A percentile compares a stretch with the other conserved stretches of the same genome.
These are phyloP conservation scores for Arthroderma sp. DNA, from an alignment of 2,329 filamentous ascomycete species.

Conservation along the genomic window DNA sequence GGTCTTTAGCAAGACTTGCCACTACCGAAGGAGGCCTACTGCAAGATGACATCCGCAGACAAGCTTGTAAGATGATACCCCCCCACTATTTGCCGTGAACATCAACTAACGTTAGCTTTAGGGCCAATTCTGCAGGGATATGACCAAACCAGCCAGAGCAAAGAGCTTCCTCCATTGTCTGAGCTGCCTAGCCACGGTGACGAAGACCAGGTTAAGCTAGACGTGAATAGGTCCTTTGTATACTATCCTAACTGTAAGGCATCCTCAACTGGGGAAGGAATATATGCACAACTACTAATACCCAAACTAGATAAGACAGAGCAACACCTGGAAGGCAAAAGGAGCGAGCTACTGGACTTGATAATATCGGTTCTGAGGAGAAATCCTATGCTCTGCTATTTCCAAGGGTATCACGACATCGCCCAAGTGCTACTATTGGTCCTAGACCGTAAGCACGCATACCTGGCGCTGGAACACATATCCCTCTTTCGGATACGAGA, in stretches of 20 bases:
- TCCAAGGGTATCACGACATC: slow-evolving; percentile 98
- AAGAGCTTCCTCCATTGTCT: slow-evolving; percentile 37
- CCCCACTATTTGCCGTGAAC: not conserved
- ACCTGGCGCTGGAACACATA: slow-evolving; percentile 60
- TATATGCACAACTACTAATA: slow-evolving; percentile 15
- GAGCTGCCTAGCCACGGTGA: slow-evolving; percentile 65
- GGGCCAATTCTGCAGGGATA: slow-evolving; percentile 38
- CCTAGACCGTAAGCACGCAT: slow-evolving; percentile 51
- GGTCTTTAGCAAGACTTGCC: slow-evolving; percentile 46
- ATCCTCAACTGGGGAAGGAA: not conserved
- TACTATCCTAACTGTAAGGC: slow-evolving; percentile 74
- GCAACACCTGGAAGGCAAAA: slow-evolving; percentile 57
- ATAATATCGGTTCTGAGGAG: slow-evolving; percentile 70
- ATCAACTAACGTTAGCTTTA: not conserved
- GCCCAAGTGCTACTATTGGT: slow-evolving; percentile 90
- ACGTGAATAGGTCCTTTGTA: slow-evolving; percentile 92
- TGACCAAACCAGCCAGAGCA: slow-evolving; percentile 15
- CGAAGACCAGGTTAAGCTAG: slow-evolving; percentile 80
- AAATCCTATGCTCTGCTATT: slow-evolving; percentile 80
- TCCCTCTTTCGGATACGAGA: slow-evolving; percentile 85
- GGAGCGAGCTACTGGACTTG: slow-evolving; percentile 62
- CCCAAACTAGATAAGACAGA: slow-evolving; percentile 51
- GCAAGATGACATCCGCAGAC: slow-evolving; percentile 54
- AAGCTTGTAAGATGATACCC: slow-evolving; percentile 54
- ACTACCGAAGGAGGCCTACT: slow-evolving; percentile 55